phyloP scores from a whole-genome alignment of 805 yeast genomes.

The Starmerella vaccinii region DNA sequence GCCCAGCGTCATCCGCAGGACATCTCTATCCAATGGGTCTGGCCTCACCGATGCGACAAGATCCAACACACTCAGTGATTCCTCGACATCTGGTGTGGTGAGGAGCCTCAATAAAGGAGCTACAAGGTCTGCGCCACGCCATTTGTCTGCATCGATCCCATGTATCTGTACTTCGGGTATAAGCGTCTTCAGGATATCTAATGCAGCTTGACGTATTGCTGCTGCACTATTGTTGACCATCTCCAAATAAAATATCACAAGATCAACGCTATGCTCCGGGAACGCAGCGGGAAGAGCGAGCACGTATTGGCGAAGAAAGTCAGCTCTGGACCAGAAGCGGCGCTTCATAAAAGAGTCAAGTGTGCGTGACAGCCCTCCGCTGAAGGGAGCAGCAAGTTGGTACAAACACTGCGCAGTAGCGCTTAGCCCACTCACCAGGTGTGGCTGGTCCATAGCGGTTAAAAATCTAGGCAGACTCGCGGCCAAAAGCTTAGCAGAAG shows the following conservation, averaged over 20 bases:
- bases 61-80: slow-evolving; percentile 82
- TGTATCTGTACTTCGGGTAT: slow-evolving; percentile 70
- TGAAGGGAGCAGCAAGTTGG: slow-evolving; percentile 34
- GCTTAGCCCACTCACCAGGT: slow-evolving; percentile 41
- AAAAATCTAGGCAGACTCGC: slow-evolving; percentile 76
- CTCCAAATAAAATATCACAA: slow-evolving; percentile 67
- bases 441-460: slow-evolving; percentile 59
- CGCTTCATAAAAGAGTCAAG: slow-evolving; percentile 65
- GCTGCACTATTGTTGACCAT: slow-evolving; percentile 61
- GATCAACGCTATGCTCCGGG: slow-evolving; percentile 62
- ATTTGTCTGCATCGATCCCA: slow-evolving; percentile 56
- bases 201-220: slow-evolving; percentile 74
- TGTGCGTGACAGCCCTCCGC: slow-evolving; percentile 50
- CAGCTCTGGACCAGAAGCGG: slow-evolving; percentile 81
- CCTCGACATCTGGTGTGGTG: slow-evolving; percentile 77
- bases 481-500: slow-evolving; percentile 61
- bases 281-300: slow-evolving; percentile 59
- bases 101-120: slow-evolving; percentile 75
- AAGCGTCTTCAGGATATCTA: slow-evolving; percentile 62
- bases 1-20: slow-evolving; percentile 83
- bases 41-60: slow-evolving; percentile 80
- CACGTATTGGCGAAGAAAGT: slow-evolving; percentile 72
- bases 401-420: slow-evolving; percentile 41
- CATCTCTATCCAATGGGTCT: slow-evolving; percentile 81
- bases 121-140: slow-evolving; percentile 89